phyloP scores from a whole-genome alignment of 176 grass and related monocot species.

The Oryza glumipatula region DNA sequence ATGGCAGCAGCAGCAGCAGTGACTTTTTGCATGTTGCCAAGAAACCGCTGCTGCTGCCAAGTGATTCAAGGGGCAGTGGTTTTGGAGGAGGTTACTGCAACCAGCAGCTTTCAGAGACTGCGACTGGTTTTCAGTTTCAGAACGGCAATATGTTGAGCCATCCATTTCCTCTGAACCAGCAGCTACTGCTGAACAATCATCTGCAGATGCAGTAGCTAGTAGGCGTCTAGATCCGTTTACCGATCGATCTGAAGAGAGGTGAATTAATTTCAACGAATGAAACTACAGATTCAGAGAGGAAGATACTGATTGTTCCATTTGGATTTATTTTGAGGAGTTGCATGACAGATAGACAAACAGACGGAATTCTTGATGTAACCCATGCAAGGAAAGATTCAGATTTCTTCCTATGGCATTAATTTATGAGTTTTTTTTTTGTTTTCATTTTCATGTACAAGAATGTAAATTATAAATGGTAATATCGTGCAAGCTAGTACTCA shows the following conservation, averaged over 20 bases:
- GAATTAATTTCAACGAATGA: not conserved
- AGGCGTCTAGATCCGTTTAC: not conserved
- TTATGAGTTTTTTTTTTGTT: not conserved
- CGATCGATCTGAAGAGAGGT: not conserved
- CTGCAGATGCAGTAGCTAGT: not conserved
- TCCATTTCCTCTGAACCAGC: slow-evolving; percentile 13
- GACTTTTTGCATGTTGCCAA: not conserved
- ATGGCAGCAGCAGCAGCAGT: not conserved
- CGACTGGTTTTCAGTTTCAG: not conserved
- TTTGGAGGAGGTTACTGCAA: slow-evolving; percentile 31
- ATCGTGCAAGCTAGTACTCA: not conserved
- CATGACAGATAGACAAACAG: not conserved
- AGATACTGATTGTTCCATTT: not conserved
- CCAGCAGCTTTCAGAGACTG: slow-evolving; percentile 22
- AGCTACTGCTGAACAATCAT: slow-evolving; percentile 2
- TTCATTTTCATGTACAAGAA: slow-evolving; percentile 9
- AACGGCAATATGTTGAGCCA: not conserved
- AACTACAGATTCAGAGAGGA: not conserved
- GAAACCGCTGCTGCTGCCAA: slow-evolving; percentile 6
- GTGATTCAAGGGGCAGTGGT: slow-evolving; percentile 17
- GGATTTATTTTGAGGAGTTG: not conserved
- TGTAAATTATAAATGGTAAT: slow-evolving; percentile 32
- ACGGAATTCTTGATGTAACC: not conserved
- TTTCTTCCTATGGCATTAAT: not conserved
- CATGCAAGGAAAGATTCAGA: not conserved